phyloP scores from a whole-genome alignment of 352 stramenopile genomes.

The Pythium aristosporum region DNA sequence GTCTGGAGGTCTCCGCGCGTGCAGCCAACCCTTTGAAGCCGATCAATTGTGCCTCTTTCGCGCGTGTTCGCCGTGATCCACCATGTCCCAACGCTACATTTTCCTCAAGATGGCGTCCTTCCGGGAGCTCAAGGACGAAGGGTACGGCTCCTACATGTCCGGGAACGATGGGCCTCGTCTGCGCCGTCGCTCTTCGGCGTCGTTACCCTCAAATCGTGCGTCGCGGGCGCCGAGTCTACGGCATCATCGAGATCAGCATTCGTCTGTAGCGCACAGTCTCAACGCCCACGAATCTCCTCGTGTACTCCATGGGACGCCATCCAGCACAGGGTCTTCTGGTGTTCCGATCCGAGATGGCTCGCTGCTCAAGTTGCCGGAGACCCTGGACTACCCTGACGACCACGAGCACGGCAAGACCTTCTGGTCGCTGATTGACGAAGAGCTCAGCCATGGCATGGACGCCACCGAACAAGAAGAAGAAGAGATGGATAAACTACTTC shows the following conservation, averaged over 20 bases:
- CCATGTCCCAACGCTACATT: constrained; percentile 50
- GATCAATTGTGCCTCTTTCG: not conserved
- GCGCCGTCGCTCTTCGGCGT: constrained; percentile 28
- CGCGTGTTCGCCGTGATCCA: constrained; percentile 1
- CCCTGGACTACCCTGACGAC: constrained; percentile 8
- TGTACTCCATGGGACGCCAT: not conserved
- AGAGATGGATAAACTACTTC: constrained; percentile 3
- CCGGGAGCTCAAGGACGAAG: constrained; percentile 36
- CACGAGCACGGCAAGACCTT: constrained; percentile 7
- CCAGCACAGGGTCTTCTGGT: constrained; percentile 6
- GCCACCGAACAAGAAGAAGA: constrained; percentile 9
- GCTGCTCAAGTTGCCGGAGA: constrained; percentile 6
- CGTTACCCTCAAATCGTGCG: constrained; percentile 23
- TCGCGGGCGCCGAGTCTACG: constrained; percentile 22
- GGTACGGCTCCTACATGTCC: constrained; percentile 19
- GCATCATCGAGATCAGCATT: not conserved
- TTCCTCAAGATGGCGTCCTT: constrained; percentile 45
- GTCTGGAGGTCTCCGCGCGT: not conserved
- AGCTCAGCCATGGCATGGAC: not conserved
- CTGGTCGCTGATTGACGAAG: constrained; percentile 14
- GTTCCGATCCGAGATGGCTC: constrained; percentile 16
- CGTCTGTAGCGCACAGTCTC: not conserved
- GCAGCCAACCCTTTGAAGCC: not conserved
- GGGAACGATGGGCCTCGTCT: not conserved
- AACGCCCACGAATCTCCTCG: constrained; percentile 19